Percentiles rank a stretch among this genome's conserved stretches.
Conservation (phyloP, 768 basidiomycete species). For the Hygrocybe punicea region DNA sequence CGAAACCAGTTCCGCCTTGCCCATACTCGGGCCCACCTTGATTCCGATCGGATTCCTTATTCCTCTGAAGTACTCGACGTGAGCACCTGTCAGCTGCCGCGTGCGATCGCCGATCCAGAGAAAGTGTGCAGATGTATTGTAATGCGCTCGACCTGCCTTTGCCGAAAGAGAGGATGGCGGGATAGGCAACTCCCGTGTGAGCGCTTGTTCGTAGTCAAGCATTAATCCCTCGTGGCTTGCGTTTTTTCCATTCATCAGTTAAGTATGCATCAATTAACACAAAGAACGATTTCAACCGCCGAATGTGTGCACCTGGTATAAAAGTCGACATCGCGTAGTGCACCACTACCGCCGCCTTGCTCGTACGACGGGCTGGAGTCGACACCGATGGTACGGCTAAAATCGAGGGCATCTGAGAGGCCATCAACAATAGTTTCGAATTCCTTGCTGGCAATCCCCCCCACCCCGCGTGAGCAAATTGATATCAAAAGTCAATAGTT, state of each 20-base stretch:
- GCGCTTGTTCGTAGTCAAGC: conserved; percentile 87
- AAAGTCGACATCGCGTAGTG: conserved; percentile 86
- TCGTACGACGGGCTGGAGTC: conserved; percentile 62
- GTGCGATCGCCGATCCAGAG: conserved; percentile 98
- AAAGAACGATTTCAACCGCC: too few relatives aligned
- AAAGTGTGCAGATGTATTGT: conserved; percentile 93
- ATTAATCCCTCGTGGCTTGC: conserved; percentile 89
- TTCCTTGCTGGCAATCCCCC: conserved; percentile 59
- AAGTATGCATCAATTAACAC: background rate
- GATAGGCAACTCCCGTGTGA: conserved; percentile 68
- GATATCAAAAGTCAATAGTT: background rate
- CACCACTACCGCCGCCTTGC: conserved; percentile 64
- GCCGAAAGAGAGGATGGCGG: conserved; percentile 19
- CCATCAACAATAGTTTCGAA: conserved; percentile 84
- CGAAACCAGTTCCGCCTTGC: conserved; percentile 65
- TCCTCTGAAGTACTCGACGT: conserved; percentile 92
- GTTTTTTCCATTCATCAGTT: background rate
- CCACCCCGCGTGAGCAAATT: conserved; percentile 4
- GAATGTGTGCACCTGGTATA: conserved; percentile 88
- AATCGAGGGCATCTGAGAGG: conserved; percentile 89
- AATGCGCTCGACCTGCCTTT: conserved; percentile 43
- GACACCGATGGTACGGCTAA: conserved; percentile 83
- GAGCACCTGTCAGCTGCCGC: conserved; percentile 85
- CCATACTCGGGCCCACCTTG: conserved; percentile 93
- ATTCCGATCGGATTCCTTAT: conserved; percentile 92